phyloP scores from a whole-genome alignment of 495 filamentous ascomycete species.

The Neurospora cerealis region DNA sequence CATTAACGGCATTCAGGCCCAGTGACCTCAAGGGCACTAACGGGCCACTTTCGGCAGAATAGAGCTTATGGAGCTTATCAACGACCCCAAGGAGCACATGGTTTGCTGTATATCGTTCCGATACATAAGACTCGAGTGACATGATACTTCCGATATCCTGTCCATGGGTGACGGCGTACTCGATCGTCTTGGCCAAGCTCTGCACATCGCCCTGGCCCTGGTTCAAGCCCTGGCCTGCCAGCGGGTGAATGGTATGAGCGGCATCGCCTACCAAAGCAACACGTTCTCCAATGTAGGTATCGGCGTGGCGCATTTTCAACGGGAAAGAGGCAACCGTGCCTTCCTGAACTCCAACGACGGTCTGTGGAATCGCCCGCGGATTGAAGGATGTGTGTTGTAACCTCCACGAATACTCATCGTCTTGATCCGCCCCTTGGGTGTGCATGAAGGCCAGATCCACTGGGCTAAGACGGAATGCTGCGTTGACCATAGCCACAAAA shows the following conservation, averaged over 20 bases:
- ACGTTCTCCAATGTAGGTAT: constrained; percentile 81
- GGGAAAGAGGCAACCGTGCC: constrained; percentile 85
- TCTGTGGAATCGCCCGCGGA: constrained; percentile 31
- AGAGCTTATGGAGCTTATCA: constrained; percentile 91
- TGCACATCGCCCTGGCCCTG: constrained; percentile 83
- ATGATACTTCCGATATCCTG: constrained; percentile 70
- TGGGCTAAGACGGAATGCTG: constrained; percentile 74
- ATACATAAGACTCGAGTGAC: constrained; percentile 67
- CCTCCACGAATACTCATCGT: constrained; percentile 74
- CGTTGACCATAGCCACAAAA: constrained; percentile 84
- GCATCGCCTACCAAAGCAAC: constrained; percentile 88
- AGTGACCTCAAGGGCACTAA: constrained; percentile 66
- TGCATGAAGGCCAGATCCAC: constrained; percentile 78
- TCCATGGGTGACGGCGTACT: constrained; percentile 64
- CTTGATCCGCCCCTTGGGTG: constrained; percentile 48
- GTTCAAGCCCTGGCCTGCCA: constrained; percentile 92
- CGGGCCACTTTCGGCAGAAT: constrained; percentile 63
- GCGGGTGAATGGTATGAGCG: constrained; percentile 87
- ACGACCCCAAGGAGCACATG: constrained; percentile 79
- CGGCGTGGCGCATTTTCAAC: constrained; percentile 78
- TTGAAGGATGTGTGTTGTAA: constrained; percentile 54
- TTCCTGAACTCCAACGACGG: constrained; percentile 58
- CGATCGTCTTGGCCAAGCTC: constrained; percentile 60
- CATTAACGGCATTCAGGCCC: constrained; percentile 69
- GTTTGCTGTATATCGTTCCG: constrained; percentile 71